These are phyloP conservation scores for Fonsecaea multimorphosa DNA, from an alignment of 2,329 filamentous ascomycete species.

Conservation along the genomic window DNA sequence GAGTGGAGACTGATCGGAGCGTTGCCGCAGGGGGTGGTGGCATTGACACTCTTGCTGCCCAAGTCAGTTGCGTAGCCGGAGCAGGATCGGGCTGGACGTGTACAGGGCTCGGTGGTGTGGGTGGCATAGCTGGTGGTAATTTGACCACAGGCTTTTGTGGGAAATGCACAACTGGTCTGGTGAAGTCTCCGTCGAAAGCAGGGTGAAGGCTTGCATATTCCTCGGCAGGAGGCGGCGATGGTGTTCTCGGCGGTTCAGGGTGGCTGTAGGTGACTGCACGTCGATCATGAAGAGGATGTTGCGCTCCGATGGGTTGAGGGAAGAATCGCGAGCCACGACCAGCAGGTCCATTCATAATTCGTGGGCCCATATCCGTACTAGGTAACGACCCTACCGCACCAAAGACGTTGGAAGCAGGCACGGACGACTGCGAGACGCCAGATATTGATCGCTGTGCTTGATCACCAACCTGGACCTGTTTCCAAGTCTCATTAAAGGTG, in stretches of 20 bases:
- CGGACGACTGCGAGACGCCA: constrained; percentile 46
- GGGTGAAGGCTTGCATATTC: constrained; percentile 60
- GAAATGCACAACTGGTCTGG: constrained; percentile 62
- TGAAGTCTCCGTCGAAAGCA: constrained; percentile 58
- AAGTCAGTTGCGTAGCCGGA: constrained; percentile 42
- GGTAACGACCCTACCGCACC: constrained; percentile 48
- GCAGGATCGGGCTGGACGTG: constrained; percentile 36
- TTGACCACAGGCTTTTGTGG: constrained; percentile 76
- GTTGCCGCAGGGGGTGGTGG: constrained; percentile 46
- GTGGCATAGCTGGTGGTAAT: constrained; percentile 60
- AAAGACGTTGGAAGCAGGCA: constrained; percentile 46
- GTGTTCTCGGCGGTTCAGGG: constrained; percentile 47
- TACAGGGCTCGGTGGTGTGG: constrained; percentile 37
- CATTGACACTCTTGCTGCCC: constrained; percentile 49
- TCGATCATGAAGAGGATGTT: constrained; percentile 42
- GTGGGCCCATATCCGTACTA: constrained; percentile 46
- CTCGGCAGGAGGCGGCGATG: constrained; percentile 65
- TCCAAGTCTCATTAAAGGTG: constrained; percentile 55
- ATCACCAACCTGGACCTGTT: constrained; percentile 52
- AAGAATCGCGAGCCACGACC: constrained; percentile 57
- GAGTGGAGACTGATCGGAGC: constrained; percentile 47
- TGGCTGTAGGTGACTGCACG: constrained; percentile 44
- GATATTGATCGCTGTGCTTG: constrained; percentile 50
- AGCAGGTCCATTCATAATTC: constrained; percentile 45
- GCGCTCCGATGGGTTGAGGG: constrained; percentile 41